Conservation (phyloP, 1,139 yeast species). For the Candida frijolesensis region DNA sequence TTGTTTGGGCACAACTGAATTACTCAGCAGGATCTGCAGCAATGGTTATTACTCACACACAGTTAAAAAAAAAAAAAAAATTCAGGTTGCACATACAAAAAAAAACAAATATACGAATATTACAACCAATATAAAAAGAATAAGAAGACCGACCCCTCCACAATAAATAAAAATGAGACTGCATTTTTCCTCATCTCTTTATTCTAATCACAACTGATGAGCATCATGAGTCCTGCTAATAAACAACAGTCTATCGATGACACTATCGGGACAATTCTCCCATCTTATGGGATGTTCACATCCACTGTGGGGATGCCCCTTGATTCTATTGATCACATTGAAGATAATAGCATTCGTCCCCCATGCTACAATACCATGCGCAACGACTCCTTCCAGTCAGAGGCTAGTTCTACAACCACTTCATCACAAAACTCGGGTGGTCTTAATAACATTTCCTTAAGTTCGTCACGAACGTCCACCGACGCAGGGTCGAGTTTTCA, state of each 20-base stretch:
- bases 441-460: neutral
- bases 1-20: neutral
- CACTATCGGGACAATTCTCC: slow-evolving; percentile 30
- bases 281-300: slow-evolving; percentile 50
- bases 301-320: slow-evolving; percentile 31
- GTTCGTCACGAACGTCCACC: slow-evolving; percentile 1
- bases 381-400: slow-evolving; percentile 7
- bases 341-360: slow-evolving; percentile 13
- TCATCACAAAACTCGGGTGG: slow-evolving; percentile 3
- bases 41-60: neutral
- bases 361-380: slow-evolving; percentile 11
- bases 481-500: slow-evolving; percentile 1
- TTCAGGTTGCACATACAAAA: too few species aligned
- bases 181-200: neutral
- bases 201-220: neutral
- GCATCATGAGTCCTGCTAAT: neutral
- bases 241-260: slow-evolving; percentile 13
- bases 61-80: too few species aligned
- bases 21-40: neutral
- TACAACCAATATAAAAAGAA: too few species aligned
- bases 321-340: slow-evolving; percentile 13
- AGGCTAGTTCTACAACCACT: slow-evolving; percentile 5
- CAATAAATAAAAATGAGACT: neutral
- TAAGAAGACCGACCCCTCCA: too few species aligned
- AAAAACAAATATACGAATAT: too few species aligned